Base-by-base conservation (phyloP, 192 early-diverging fungal species). In the Lunasporangiospora selenospora region DNA sequence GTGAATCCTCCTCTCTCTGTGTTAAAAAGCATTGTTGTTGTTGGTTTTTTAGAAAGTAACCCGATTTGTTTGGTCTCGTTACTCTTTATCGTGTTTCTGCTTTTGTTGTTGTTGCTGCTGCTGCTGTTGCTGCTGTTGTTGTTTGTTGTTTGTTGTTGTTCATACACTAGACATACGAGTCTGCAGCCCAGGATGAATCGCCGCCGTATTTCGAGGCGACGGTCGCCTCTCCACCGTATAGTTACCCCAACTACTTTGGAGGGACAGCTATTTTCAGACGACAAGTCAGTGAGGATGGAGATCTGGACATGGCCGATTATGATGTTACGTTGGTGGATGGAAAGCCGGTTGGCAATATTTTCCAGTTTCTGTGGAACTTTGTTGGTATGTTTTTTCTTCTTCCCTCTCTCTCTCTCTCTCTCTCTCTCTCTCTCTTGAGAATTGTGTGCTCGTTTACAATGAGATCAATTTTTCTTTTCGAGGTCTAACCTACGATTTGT, bases 311-410 rank as follows among this genome's bases (percentile, higher is more conserved):
- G n/a, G n/a, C n/a, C n/a, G n/a, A n/a, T n/a, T n/a, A n/a, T 48
- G 93, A 93, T 33, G 89, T 92, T 70, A 76, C 95, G 6, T 63
- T 97, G 5, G 87, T 97, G 9, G 91, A 95, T 43, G 93, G 95
- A 2, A 55, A 95, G 56, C 93, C 95, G 3, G 92, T 95, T 7
- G 95, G 95, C 8, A 86, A 85, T 48, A 61, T 88, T 26, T 84
- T 91, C 36, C 67, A 87, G 36, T 93, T 93, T 62, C 37, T 90
- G 16, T 89, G 92, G 53, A 95, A 94, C 80, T 79, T 93, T 69
- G 51, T 88, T 24, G 80, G 80, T 78, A 85, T 24, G 60, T 8
- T 40, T 24, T 23, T 36, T 33, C n/a, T 37, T 33, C 6, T 38
- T 19, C 27, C 24, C 23, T 18, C n/a, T 43, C 27, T 57, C 36